Percentiles rank a stretch among this genome's conserved stretches.
Evolutionary conservation across 2,329 filamentous ascomycete species (phyloP).

Genomic region (Zopfia rhizophila): DNA sequence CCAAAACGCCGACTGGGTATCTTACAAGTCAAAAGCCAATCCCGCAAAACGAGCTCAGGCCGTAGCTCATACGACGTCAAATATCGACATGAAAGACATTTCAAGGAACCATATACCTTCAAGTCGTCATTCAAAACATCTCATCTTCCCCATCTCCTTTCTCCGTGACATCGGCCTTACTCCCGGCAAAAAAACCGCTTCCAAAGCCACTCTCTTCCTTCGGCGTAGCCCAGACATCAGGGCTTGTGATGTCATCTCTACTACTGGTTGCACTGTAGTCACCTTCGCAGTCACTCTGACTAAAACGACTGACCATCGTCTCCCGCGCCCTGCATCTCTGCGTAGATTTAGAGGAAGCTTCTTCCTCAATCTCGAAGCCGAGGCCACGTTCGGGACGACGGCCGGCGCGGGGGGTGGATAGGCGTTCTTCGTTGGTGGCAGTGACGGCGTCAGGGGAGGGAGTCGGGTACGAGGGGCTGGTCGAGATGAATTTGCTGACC

Average conservation of each 20-base stretch:
- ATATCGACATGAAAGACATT: constrained; percentile 4
- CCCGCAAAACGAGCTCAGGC: neutral
- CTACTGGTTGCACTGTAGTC: constrained; percentile 19
- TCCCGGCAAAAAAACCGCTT: constrained; percentile 34
- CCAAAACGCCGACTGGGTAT: constrained; percentile 21
- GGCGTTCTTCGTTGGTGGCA: constrained; percentile 32
- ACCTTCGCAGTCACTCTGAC: constrained; percentile 13
- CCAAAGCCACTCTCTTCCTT: constrained; percentile 46
- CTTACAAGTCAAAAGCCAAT: constrained; percentile 10
- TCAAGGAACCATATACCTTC: no score
- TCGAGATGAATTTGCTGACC: constrained; percentile 38
- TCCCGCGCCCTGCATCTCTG: constrained; percentile 2
- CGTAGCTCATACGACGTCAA: neutral
- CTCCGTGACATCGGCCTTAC: constrained; percentile 5
- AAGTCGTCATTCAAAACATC: constrained; percentile 20
- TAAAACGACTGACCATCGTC: constrained; percentile 18
- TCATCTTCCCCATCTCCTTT: constrained; percentile 8
- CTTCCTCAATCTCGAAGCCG: constrained; percentile 9
- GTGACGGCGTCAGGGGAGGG: constrained; percentile 44
- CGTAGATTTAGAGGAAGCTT: neutral
- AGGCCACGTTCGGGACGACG: constrained; percentile 11
- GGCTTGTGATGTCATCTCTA: constrained; percentile 38
- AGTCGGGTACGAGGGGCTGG: constrained; percentile 42
- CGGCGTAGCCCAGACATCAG: constrained; percentile 49
- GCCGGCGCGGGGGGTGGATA: constrained; percentile 39